Conservation (phyloP, 768 basidiomycete genomes). For the Clitopilus passeckerianus region DNA sequence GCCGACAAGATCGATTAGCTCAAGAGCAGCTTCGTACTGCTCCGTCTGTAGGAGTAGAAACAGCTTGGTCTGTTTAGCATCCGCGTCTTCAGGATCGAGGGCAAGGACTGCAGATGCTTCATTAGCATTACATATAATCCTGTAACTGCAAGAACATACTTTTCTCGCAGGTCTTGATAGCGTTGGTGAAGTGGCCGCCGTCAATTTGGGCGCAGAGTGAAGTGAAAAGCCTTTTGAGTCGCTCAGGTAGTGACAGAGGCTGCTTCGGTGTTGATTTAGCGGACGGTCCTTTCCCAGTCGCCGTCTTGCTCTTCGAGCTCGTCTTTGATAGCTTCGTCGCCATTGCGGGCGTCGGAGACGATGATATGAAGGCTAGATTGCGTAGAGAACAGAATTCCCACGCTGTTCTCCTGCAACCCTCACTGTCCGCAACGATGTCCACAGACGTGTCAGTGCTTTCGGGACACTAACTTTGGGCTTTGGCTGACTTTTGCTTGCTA, state of each 20-base stretch:
- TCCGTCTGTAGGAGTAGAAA: conserved; percentile 87
- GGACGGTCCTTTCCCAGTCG: neutral
- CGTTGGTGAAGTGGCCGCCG: conserved; percentile 81
- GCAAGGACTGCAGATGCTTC: conserved; percentile 51
- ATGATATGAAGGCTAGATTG: neutral
- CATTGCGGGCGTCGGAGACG: neutral
- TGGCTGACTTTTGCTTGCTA: too few species aligned
- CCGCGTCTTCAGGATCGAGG: conserved; percentile 59
- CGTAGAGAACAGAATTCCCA: conserved; percentile 22
- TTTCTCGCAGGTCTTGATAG: conserved; percentile 90
- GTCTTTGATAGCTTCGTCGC: neutral
- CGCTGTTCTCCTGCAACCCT: conserved; percentile 15
- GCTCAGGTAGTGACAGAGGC: conserved; percentile 26
- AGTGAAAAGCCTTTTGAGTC: conserved; percentile 59
- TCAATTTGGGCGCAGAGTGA: conserved; percentile 86
- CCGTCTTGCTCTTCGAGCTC: neutral
- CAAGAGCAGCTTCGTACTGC: conserved; percentile 67
- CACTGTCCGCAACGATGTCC: neutral
- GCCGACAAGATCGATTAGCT: conserved; percentile 39
- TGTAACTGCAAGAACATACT: conserved; percentile 40
- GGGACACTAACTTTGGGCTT: neutral
- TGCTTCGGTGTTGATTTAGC: conserved; percentile 19
- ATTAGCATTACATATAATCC: neutral
- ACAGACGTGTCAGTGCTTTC: neutral
- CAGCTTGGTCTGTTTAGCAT: conserved; percentile 80